phyloP scores from a whole-genome alignment of 306 rosid species.

The Cicer cuneatum region DNA sequence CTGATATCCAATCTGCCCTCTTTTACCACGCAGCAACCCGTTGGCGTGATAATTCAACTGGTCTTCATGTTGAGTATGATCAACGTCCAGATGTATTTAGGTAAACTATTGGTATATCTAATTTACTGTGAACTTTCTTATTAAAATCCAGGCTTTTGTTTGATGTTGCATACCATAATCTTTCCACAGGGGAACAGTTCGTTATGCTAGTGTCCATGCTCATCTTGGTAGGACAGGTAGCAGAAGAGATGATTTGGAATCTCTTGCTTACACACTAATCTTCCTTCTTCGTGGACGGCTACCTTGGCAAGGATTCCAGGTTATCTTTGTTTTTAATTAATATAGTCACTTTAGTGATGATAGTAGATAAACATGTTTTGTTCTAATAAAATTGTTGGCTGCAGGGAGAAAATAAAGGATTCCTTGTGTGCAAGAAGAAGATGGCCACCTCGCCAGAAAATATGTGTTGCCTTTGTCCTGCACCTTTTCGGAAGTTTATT shows the following conservation, averaged over 20 bases:
- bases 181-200: constrained; percentile 79
- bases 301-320: constrained; percentile 99
- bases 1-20: constrained; percentile 17
- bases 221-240: constrained; percentile 93
- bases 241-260: constrained; percentile 88
- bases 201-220: constrained; percentile 96
- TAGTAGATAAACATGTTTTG: constrained; percentile 1
- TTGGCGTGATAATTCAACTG: constrained; percentile 78
- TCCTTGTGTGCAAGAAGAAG: constrained; percentile 94
- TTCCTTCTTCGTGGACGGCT: constrained; percentile 93
- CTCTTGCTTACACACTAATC: constrained; percentile 88
- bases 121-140: constrained; percentile 19
- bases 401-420: constrained; percentile 96
- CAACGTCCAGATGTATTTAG: constrained; percentile 96
- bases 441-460: constrained; percentile 90
- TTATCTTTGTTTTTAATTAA: constrained; percentile 47
- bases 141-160: constrained; percentile 19
- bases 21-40: constrained; percentile 64
- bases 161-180: constrained; percentile 29
- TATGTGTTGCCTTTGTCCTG: constrained; percentile 76
- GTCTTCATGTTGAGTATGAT: constrained; percentile 92
- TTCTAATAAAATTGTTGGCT: constrained; percentile 32
- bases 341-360: not conserved
- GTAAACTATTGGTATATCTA: constrained; percentile 46
- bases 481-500: constrained; percentile 79